Percentiles rank a stretch among this genome's conserved stretches.
Evolutionary conservation across 2,329 filamentous ascomycete genomes (phyloP).

Genomic region (Cladophialophora carrionii): DNA sequence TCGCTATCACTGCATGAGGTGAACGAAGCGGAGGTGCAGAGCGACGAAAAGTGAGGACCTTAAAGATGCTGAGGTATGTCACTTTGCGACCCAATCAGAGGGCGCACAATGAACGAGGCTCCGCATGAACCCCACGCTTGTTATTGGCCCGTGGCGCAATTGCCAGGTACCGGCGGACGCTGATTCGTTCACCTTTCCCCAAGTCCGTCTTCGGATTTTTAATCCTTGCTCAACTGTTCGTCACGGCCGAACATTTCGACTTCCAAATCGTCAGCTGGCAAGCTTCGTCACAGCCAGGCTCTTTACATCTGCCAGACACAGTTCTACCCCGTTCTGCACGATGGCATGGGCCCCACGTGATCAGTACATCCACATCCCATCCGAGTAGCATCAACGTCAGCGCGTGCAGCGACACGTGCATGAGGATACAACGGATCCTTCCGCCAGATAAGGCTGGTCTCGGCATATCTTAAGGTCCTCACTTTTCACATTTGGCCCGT

Average conservation of each 20-base stretch:
- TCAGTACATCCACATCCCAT: not conserved
- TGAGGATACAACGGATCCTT: not conserved
- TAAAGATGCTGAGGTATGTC: slow-evolving; percentile 4
- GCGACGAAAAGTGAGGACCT: slow-evolving; percentile 17
- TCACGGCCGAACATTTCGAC: not conserved
- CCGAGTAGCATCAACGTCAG: not conserved
- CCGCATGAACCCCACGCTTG: slow-evolving; percentile 10
- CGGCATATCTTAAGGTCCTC: slow-evolving; percentile 33
- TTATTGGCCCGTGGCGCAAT: not conserved
- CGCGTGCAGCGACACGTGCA: not conserved
- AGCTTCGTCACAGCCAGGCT: not conserved
- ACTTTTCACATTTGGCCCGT: slow-evolving; percentile 16
- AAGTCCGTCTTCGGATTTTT: not conserved
- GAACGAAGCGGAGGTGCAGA: not conserved
- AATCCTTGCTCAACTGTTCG: not conserved
- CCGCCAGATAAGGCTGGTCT: slow-evolving; percentile 24
- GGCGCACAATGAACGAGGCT: slow-evolving; percentile 8
- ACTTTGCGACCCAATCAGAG: slow-evolving; percentile 10
- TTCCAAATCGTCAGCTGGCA: not conserved
- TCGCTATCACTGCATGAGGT: not conserved
- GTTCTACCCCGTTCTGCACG: not conserved
- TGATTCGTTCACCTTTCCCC: slow-evolving; percentile 3
- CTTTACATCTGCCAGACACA: not conserved
- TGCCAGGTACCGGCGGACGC: not conserved
- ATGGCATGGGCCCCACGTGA: not conserved